Base-by-base conservation (phyloP, 345 rosid species). In the Corchorus olitorius region DNA sequence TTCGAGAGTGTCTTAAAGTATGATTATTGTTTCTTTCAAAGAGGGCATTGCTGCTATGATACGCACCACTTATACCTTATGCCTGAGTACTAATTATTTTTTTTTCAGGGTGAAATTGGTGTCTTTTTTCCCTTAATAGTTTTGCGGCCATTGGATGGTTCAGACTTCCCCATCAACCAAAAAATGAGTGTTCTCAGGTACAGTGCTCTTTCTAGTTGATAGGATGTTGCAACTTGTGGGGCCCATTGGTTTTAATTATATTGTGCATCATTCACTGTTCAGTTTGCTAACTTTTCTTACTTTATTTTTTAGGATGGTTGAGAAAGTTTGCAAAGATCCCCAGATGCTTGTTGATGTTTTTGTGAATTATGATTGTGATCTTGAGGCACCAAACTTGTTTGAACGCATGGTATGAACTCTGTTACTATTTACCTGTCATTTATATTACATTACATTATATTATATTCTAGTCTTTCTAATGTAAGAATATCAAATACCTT, bases 351-450 rank as follows among this genome's bases (percentile, higher is more conserved):
- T 96, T 81, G 99, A 96, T 83, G 88, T 96, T 67, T 96, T 86
- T 87, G 98, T 93, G 83, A 96, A 93, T 80, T 96, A 96, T 81
- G 99, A 96, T 72, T 93, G 99, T 81, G 99, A 93, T 93, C 93
- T 91, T 73, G 97, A 93, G 87, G 95, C 99, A 66, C 97, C 99
- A 1, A 96, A 93, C 87, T 87, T 96, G 87, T 96, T 96, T 89
- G 98, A 96, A 85, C 97, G 99, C 88, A 86, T 91, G 98, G 99
- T 96, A 55, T 55, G 43, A 39, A 39, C 43, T 43, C 34, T 35
- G 60, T 34, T 35, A 63, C 27, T 13, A 17, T 48, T 59, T 14
- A 63, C 35, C 53, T 16, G 13, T 45, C 55, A 35, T 70, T 53
- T 53, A 35, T n/a, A 34, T 52, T 20, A 27, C 1, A 27, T 27